Percentiles rank a stretch among this genome's conserved stretches.
phyloP scores from a whole-genome alignment of 2,329 filamentous ascomycete species.

The Byssochlamys sp. region DNA sequence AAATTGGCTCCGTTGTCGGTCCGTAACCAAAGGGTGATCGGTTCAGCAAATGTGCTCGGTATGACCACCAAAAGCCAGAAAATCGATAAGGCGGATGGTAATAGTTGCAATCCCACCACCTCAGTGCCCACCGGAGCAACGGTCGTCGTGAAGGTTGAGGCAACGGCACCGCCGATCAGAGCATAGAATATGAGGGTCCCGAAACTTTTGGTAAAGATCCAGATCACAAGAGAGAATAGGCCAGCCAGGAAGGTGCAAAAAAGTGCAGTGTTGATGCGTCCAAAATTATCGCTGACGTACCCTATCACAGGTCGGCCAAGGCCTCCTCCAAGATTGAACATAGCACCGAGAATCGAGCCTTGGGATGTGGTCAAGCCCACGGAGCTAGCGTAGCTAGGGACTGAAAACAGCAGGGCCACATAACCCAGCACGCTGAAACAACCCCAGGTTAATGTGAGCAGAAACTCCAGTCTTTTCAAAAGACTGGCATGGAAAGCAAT shows the following conservation, averaged over 20 bases:
- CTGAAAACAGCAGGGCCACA: constrained; percentile 53
- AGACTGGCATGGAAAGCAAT: constrained; percentile 45
- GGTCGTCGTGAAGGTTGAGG: too few relatives aligned
- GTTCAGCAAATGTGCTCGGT: constrained; percentile 3
- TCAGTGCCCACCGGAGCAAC: too few relatives aligned
- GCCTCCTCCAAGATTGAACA: constrained; percentile 55
- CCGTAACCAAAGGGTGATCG: background rate
- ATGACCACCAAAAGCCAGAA: constrained; percentile 1
- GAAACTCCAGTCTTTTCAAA: constrained; percentile 41
- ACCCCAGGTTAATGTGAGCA: constrained; percentile 35
- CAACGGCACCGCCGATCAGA: constrained; percentile 1
- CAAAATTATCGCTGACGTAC: constrained; percentile 51
- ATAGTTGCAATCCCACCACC: too few relatives aligned
- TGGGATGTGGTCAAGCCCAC: constrained; percentile 52
- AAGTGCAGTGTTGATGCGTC: constrained; percentile 54
- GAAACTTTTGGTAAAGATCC: constrained; percentile 51
- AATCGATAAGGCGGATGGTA: too few relatives aligned
- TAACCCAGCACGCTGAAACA: constrained; percentile 57
- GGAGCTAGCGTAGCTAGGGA: constrained; percentile 52
- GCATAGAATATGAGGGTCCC: constrained; percentile 37
- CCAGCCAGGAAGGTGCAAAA: constrained; percentile 47
- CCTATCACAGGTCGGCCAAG: constrained; percentile 50
- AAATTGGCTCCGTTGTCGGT: too few relatives aligned
- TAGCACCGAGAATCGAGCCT: constrained; percentile 49
- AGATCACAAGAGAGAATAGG: constrained; percentile 51